Evolutionary conservation across 441 rosid species (phyloP).

Genomic region (Oxalis stricta): DNA sequence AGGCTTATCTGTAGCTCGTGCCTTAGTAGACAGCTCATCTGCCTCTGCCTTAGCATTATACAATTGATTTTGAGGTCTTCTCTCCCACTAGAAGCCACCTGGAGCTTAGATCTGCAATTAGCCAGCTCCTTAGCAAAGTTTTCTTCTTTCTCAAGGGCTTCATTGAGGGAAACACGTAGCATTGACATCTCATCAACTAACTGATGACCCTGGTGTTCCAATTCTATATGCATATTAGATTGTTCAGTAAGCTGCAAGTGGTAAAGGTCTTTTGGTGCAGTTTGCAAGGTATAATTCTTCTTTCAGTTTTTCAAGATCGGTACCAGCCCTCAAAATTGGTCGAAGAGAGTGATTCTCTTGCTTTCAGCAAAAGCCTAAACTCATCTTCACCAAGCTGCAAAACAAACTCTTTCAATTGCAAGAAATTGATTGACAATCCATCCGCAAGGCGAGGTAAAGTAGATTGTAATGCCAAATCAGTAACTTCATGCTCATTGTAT

Average conservation of each 20-base stretch:
- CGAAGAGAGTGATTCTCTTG: slow-evolving; percentile 28
- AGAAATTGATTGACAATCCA: slow-evolving; percentile 26
- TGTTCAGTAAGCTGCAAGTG: slow-evolving; percentile 60
- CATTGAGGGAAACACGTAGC: slow-evolving; percentile 35
- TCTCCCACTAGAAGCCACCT: slow-evolving; percentile 28
- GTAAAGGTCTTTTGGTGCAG: slow-evolving; percentile 44
- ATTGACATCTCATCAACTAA: slow-evolving; percentile 38
- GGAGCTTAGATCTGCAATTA: slow-evolving; percentile 55
- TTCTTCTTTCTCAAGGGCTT: slow-evolving; percentile 26
- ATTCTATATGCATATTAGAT: slow-evolving; percentile 34
- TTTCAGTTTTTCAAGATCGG: slow-evolving; percentile 36
- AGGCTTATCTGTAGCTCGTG: slow-evolving; percentile 46
- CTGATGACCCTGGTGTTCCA: slow-evolving; percentile 31
- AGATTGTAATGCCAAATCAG: slow-evolving; percentile 17
- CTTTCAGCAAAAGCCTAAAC: slow-evolving; percentile 35
- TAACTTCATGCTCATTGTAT: slow-evolving; percentile 18
- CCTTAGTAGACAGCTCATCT: slow-evolving; percentile 40
- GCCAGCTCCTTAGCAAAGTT: slow-evolving; percentile 52
- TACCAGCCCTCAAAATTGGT: slow-evolving; percentile 17
- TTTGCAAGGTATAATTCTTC: slow-evolving; percentile 59
- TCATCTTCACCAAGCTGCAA: slow-evolving; percentile 59
- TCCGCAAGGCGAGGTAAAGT: slow-evolving; percentile 21
- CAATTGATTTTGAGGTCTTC: slow-evolving; percentile 47
- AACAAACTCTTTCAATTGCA: slow-evolving; percentile 38
- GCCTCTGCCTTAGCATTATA: slow-evolving; percentile 33